Evolutionary conservation across 2,329 filamentous ascomycete species (phyloP).

Genomic region (Cladosporium sp.): DNA sequence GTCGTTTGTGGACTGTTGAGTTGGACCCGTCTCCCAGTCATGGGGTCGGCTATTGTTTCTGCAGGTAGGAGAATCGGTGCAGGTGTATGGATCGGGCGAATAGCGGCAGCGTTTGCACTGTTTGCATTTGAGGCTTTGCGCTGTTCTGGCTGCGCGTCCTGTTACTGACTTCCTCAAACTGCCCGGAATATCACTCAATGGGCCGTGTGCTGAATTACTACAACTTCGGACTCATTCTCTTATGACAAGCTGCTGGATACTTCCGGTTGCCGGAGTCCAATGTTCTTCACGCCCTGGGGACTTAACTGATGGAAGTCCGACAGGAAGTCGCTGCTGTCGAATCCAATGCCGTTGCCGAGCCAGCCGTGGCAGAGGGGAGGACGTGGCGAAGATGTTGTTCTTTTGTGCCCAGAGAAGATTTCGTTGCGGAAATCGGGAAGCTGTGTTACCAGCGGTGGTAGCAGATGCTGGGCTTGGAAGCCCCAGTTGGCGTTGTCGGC

Average conservation of each 20-base stretch:
- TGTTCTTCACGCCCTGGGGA: neutral
- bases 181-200: neutral
- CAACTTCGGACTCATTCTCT: neutral
- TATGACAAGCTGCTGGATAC: neutral
- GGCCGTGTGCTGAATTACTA: neutral
- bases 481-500: neutral
- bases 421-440: neutral
- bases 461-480: neutral
- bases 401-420: neutral
- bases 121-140: neutral
- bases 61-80: too few relatives aligned
- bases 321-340: conserved; percentile 3
- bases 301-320: neutral
- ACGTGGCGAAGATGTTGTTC: conserved; percentile 23
- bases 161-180: neutral
- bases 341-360: neutral
- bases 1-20: neutral
- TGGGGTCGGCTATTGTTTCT: neutral
- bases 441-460: neutral
- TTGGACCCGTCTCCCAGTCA: neutral
- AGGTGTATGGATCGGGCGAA: neutral
- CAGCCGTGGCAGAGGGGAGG: neutral
- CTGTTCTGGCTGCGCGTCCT: neutral
- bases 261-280: neutral
- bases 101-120: neutral